Conservation (phyloP, 2,329 filamentous ascomycete species). For the Fusarium nodosum region DNA sequence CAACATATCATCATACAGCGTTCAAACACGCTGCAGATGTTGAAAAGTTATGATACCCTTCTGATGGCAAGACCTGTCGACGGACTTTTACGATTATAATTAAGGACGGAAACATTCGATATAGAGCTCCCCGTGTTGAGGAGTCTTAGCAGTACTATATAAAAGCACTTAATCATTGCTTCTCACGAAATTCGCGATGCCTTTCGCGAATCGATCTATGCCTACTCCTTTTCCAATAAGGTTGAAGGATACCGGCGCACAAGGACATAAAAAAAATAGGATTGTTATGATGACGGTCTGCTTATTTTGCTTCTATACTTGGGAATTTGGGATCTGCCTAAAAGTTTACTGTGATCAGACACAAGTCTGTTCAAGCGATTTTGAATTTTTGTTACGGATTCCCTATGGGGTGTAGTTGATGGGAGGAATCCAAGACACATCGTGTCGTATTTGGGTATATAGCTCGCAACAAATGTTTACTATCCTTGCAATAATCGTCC, state of each 20-base stretch:
- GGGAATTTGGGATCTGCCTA: slow-evolving; percentile 9
- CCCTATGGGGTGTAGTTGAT: slow-evolving; percentile 7
- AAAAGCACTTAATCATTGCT: slow-evolving; percentile 32
- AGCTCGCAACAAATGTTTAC: slow-evolving; percentile 22
- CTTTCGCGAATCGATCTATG: slow-evolving; percentile 16
- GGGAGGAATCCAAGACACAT: slow-evolving; percentile 2
- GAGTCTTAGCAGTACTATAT: slow-evolving; percentile 33
- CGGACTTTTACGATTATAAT: slow-evolving; percentile 33
- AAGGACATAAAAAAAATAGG: slow-evolving; percentile 29
- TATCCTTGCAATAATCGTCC: slow-evolving; percentile 6
- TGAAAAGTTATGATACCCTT: slow-evolving; percentile 11
- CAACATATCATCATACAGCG: slow-evolving; percentile 3
- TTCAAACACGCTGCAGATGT: background rate
- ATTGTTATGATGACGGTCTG: slow-evolving; percentile 11
- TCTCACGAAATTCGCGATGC: slow-evolving; percentile 20
- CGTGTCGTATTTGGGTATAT: background rate
- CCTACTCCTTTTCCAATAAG: slow-evolving; percentile 3
- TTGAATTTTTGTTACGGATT: slow-evolving; percentile 12
- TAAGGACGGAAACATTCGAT: slow-evolving; percentile 20
- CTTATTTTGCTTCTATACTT: slow-evolving; percentile 9
- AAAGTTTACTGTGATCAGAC: slow-evolving; percentile 35
- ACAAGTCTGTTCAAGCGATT: slow-evolving; percentile 15
- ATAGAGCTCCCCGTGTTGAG: slow-evolving; percentile 21
- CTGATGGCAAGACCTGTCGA: slow-evolving; percentile 25
- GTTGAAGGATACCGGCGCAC: slow-evolving; percentile 19